Evolutionary conservation across 2,329 filamentous ascomycete genomes (phyloP).

Genomic region (Zarea fungicola): DNA sequence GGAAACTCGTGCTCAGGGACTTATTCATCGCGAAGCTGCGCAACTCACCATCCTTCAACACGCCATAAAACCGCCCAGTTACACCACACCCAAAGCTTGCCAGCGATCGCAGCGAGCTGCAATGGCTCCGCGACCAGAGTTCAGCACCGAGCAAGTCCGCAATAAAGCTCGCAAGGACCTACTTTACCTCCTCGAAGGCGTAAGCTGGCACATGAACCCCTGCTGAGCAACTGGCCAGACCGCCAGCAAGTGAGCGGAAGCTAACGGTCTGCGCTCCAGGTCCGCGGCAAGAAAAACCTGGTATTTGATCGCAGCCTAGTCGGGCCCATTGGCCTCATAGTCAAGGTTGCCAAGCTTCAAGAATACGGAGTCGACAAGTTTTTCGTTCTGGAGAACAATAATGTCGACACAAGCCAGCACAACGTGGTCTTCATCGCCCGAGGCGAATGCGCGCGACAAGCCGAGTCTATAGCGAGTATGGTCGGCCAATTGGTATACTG

Average conservation of each 20-base stretch:
- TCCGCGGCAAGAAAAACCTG: constrained; percentile 97
- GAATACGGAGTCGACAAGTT: constrained; percentile 98
- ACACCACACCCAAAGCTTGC: constrained; percentile 14
- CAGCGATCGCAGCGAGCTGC: constrained; percentile 38
- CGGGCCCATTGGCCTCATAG: constrained; percentile 82
- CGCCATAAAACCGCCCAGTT: constrained; percentile 16
- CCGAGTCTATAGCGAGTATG: constrained; percentile 84
- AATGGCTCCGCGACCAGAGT: constrained; percentile 66
- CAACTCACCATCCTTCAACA: constrained; percentile 6
- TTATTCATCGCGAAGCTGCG: background rate
- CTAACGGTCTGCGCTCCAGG: constrained; percentile 46
- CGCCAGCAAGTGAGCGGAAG: constrained; percentile 9
- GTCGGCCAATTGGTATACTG: constrained; percentile 13
- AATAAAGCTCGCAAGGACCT: constrained; percentile 84
- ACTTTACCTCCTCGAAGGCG: constrained; percentile 85
- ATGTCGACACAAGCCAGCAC: constrained; percentile 88
- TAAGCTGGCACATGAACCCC: constrained; percentile 45
- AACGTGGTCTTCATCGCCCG: constrained; percentile 93
- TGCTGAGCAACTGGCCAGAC: background rate
- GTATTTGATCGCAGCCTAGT: constrained; percentile 88
- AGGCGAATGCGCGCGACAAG: constrained; percentile 81
- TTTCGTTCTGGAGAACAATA: constrained; percentile 93
- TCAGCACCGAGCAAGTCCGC: constrained; percentile 70
- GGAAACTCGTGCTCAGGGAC: too few species aligned
- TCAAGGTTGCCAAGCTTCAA: constrained; percentile 91